Conservation (phyloP, 108 stramenopile genomes). For the Skeletonema potamos region DNA sequence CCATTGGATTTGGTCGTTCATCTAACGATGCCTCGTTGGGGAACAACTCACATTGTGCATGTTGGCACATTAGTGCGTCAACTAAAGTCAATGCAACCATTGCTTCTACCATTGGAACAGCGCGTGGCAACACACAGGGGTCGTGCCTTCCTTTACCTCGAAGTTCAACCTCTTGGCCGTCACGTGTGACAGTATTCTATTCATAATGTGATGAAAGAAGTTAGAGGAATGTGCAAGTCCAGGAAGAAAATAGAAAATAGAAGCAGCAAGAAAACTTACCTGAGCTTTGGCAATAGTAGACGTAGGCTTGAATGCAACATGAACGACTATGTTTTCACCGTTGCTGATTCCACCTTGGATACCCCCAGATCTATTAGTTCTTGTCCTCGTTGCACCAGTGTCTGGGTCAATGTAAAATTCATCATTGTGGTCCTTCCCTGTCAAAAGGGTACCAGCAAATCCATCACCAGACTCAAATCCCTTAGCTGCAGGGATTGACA, state of each 20-base stretch:
- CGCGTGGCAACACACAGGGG: conserved; percentile 97
- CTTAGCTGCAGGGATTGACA: conserved; percentile 99
- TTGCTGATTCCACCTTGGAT: conserved; percentile 99
- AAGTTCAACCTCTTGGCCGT: conserved; percentile 92
- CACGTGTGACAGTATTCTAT: conserved; percentile 91
- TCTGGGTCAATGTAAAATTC: conserved; percentile 96
- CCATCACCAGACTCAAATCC: conserved; percentile 99
- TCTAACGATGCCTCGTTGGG: conserved; percentile 65
- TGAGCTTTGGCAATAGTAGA: conserved; percentile 93
- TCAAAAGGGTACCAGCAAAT: conserved; percentile 92
- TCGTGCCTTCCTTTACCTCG: conserved; percentile 98
- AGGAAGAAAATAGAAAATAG: neutral
- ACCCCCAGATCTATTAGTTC: conserved; percentile 96
- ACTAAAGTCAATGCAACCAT: conserved; percentile 96
- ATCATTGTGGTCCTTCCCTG: conserved; percentile 98
- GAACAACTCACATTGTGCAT: conserved; percentile 88
- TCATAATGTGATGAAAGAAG: neutral
- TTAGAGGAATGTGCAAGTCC: neutral
- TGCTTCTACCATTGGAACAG: conserved; percentile 96
- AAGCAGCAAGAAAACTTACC: conserved; percentile 49
- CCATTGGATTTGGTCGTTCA: conserved; percentile 83
- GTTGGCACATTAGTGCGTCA: conserved; percentile 95
- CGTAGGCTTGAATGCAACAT: conserved; percentile 97
- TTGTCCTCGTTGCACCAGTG: conserved; percentile 89
- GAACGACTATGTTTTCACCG: conserved; percentile 94